Evolutionary conservation across 2,329 filamentous ascomycete genomes (phyloP), one percentile per base, ranked within the genome.

Genomic region (Corniculantispora saksenae): DNA sequence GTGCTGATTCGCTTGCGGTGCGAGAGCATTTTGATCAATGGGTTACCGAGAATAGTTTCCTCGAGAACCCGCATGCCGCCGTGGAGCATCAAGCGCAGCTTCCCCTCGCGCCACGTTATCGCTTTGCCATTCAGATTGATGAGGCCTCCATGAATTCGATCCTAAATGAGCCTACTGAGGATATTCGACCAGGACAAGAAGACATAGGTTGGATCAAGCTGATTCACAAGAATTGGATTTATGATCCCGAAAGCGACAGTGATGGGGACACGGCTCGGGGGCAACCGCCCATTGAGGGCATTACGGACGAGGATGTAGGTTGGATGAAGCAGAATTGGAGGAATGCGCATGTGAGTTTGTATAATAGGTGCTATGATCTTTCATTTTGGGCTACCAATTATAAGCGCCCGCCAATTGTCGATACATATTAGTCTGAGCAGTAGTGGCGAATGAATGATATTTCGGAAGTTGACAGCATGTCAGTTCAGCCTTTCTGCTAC

Each of bases 101-200:
- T 27, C 38, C 57, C 45, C 57, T 60, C 50, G 50, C 57, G 38
- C 29, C 57, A 27, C 45, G 57, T 43, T 60, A 60, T 60, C 45
- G 57, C 50, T 60, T 50, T 60, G 45, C n/a, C 35, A 50, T 60
- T 51, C 29, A 60, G 57, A 60, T 60, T 60, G 29, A 60, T 60
- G 29, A 43, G 45, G 45, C 50, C 50, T 43, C 57, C 50, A 43
- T 60, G 6, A 9, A n/a, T 50, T 60, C 57, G 45, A 60, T 51
- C 51, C 29, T 60, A n/a, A 50, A 50, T n/a, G 29, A 60, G 57
- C 45, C 57, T 60, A 29, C 57, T 60, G 45, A 38, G 57, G 57
- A 60, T 19, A 27, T n/a, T n/a, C n/a, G n/a, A n/a, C n/a, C n/a
- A n/a, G n/a, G n/a, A n/a, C n/a, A n/a, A n/a, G n/a, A n/a, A n/a